These are phyloP conservation scores for Chenopodium album DNA, from an alignment of 148 eudicot genomes.

Conservation along the genomic window DNA sequence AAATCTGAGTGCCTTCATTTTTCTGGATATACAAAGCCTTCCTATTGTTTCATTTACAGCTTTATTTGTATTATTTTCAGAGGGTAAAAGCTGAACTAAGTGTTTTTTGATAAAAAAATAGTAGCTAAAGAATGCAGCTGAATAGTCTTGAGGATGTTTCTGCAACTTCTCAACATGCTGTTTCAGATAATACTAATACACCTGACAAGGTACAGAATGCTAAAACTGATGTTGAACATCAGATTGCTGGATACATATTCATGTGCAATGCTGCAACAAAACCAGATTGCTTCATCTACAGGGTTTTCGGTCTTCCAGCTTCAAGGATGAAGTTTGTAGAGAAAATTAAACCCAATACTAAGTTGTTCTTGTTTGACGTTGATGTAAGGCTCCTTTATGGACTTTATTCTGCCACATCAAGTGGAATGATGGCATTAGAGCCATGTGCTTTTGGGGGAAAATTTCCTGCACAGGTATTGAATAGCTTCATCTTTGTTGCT, in stretches of 20 bases:
- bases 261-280: constrained; percentile 68
- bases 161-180: constrained; percentile 16
- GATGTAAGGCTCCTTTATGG: constrained; percentile 73
- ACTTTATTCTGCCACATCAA: constrained; percentile 52
- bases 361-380: constrained; percentile 67
- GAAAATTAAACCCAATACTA: constrained; percentile 54
- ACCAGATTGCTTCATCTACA: constrained; percentile 55
- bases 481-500: neutral
- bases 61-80: neutral
- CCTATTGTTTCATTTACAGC: neutral
- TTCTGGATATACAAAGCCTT: neutral
- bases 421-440: constrained; percentile 48
- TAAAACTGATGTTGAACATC: constrained; percentile 8
- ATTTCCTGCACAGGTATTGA: constrained; percentile 78
- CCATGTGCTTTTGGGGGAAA: constrained; percentile 66
- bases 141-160: neutral
- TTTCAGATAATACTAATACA: constrained; percentile 8
- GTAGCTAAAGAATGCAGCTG: neutral
- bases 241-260: constrained; percentile 50
- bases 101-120: neutral
- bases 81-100: neutral
- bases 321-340: constrained; percentile 40
- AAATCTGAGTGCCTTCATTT: neutral
- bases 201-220: neutral
- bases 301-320: constrained; percentile 75